phyloP scores from a whole-genome alignment of 768 basidiomycete species.

The Daedaleopsis sinensis region DNA sequence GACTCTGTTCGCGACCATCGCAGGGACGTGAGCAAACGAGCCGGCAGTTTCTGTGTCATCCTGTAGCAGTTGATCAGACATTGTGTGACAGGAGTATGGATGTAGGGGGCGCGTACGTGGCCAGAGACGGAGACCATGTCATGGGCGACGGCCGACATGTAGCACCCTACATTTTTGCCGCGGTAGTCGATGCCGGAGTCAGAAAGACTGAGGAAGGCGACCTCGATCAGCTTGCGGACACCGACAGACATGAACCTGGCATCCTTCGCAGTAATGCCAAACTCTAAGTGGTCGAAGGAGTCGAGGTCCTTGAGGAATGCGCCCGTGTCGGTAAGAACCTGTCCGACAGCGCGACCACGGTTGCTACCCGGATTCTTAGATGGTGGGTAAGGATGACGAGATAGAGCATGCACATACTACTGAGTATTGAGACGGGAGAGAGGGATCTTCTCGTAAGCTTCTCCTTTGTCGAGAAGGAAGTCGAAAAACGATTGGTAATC shows the following conservation, averaged over 20 bases:
- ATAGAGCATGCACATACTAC: constrained; percentile 24
- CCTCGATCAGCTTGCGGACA: constrained; percentile 41
- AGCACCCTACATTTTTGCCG: constrained; percentile 45
- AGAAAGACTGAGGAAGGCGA: constrained; percentile 44
- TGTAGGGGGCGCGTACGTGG: not conserved
- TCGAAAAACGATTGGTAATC: constrained; percentile 39
- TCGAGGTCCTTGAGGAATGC: constrained; percentile 41
- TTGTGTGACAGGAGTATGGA: not conserved
- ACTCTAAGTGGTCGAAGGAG: constrained; percentile 42
- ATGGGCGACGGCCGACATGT: constrained; percentile 36
- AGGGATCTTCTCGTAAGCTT: constrained; percentile 38
- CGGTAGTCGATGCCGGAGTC: constrained; percentile 54
- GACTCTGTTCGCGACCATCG: constrained; percentile 44
- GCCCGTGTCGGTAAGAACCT: constrained; percentile 31
- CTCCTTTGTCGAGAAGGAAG: constrained; percentile 37
- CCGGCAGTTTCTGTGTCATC: constrained; percentile 38
- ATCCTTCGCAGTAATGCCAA: constrained; percentile 42
- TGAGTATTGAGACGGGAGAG: constrained; percentile 37
- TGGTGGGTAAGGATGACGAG: not conserved
- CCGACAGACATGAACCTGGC: constrained; percentile 37
- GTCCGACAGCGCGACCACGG: not conserved
- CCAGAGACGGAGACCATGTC: constrained; percentile 11
- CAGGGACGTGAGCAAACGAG: constrained; percentile 38
- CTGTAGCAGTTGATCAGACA: constrained; percentile 22
- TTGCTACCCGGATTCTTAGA: not conserved